Evolutionary conservation across 176 grass and related monocot species (phyloP).

Genomic region (Tillandsia leiboldiana): DNA sequence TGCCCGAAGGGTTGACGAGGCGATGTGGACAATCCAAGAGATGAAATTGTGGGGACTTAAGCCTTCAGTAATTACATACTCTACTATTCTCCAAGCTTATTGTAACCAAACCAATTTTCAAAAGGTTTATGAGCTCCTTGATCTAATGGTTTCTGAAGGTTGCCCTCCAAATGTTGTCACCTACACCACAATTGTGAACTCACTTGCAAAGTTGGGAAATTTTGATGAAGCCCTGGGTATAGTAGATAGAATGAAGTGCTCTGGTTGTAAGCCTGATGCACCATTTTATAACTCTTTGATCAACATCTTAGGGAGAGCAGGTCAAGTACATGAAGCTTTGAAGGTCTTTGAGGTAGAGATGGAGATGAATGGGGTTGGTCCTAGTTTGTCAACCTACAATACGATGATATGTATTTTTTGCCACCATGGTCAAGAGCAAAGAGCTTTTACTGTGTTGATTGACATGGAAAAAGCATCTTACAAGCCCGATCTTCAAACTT

Average conservation of each 20-base stretch:
- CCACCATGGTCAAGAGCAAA: conserved; percentile 42
- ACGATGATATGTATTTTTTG: conserved; percentile 73
- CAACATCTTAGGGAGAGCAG: conserved; percentile 47
- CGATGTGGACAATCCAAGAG: conserved; percentile 66
- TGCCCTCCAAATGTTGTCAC: conserved; percentile 72
- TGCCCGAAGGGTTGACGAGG: conserved; percentile 47
- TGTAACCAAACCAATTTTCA: conserved; percentile 53
- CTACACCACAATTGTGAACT: conserved; percentile 78
- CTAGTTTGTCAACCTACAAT: conserved; percentile 56
- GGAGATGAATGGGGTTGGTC: conserved; percentile 38
- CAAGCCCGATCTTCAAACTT: conserved; percentile 76
- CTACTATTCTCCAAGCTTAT: conserved; percentile 63
- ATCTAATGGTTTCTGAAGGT: conserved; percentile 53
- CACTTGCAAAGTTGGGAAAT: conserved; percentile 39
- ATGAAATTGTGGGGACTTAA: conserved; percentile 46
- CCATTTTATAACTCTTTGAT: conserved; percentile 85
- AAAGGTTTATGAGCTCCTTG: conserved; percentile 67
- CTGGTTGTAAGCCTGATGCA: conserved; percentile 61
- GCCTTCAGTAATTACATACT: conserved; percentile 66
- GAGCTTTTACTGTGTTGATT: conserved; percentile 45
- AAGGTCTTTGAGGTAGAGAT: conserved; percentile 69
- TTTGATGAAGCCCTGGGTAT: conserved; percentile 57
- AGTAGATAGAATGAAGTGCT: conserved; percentile 54
- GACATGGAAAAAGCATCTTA: conserved; percentile 54
- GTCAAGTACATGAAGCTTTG: conserved; percentile 41